Conservation (phyloP, 306 rosid species). For the Corylus heterophylla region DNA sequence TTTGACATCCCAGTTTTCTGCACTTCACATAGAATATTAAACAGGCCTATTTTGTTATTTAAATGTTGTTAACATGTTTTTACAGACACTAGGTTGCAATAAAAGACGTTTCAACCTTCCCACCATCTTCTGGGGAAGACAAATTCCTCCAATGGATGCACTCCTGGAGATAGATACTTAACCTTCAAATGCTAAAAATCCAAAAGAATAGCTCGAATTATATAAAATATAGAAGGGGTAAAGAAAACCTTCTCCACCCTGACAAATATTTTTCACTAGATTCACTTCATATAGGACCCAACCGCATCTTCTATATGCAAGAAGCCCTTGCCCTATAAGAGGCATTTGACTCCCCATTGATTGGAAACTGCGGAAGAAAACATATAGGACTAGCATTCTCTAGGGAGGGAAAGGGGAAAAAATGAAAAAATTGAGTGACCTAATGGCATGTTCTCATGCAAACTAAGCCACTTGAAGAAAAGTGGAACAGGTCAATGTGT, state of each 20-base stretch:
- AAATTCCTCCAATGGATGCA: conserved; percentile 6
- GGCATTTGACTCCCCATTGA: not conserved
- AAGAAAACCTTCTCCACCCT: not conserved
- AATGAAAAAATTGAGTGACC: not conserved
- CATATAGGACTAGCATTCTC: not conserved
- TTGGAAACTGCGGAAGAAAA: not conserved
- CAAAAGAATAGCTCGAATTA: not conserved
- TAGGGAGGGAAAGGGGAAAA: not conserved
- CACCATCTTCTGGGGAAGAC: not conserved
- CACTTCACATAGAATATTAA: not conserved
- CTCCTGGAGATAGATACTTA: not conserved
- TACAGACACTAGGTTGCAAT: not conserved
- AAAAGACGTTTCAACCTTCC: conserved; percentile 2
- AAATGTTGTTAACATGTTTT: not conserved
- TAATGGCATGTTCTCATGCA: not conserved
- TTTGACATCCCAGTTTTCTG: not conserved
- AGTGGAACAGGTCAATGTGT: not conserved
- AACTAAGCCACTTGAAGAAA: not conserved
- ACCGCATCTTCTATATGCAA: not conserved
- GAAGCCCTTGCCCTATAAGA: not conserved
- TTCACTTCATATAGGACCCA: not conserved
- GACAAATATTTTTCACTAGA: not conserved
- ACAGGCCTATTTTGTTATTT: not conserved
- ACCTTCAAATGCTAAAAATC: not conserved
- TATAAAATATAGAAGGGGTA: not conserved